These are phyloP conservation scores for Phytophthora tentaculata DNA, from an alignment of 352 stramenopile species.

Conservation along the genomic window DNA sequence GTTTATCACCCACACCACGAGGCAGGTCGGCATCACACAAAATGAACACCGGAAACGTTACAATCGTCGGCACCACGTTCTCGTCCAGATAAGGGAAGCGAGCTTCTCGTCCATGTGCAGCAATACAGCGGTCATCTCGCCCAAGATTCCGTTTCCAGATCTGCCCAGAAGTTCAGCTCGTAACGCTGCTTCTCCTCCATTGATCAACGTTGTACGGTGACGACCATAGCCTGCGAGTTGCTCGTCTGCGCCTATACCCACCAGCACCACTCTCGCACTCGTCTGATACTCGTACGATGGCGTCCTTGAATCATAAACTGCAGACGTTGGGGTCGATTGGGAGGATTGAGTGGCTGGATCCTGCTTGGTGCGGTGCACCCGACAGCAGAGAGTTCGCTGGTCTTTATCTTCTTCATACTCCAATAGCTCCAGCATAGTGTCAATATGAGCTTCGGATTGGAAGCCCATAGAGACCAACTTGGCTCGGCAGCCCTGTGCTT, in stretches of 20 bases:
- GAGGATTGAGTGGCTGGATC: neutral
- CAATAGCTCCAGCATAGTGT: slow-evolving; percentile 30
- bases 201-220: slow-evolving; percentile 89
- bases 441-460: slow-evolving; percentile 18
- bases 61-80: slow-evolving; percentile 83
- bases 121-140: slow-evolving; percentile 94
- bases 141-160: slow-evolving; percentile 97
- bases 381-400: slow-evolving; percentile 20
- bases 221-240: slow-evolving; percentile 95
- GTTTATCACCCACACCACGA: slow-evolving; percentile 92
- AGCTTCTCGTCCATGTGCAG: slow-evolving; percentile 91
- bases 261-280: slow-evolving; percentile 79
- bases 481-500: slow-evolving; percentile 18
- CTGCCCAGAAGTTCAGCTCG: slow-evolving; percentile 86
- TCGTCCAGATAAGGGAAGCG: slow-evolving; percentile 97
- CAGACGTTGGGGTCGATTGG: neutral
- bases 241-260: slow-evolving; percentile 96
- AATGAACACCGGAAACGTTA: slow-evolving; percentile 61
- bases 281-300: slow-evolving; percentile 44
- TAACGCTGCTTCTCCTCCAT: slow-evolving; percentile 62
- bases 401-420: slow-evolving; percentile 4
- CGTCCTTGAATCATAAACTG: neutral
- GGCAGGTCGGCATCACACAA: slow-evolving; percentile 83
- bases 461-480: slow-evolving; percentile 44
- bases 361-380: slow-evolving; percentile 41